Percentiles rank a stretch among this genome's conserved stretches.
phyloP scores from a whole-genome alignment of 169 alveolate genomes.

The Eimeria praecox region DNA sequence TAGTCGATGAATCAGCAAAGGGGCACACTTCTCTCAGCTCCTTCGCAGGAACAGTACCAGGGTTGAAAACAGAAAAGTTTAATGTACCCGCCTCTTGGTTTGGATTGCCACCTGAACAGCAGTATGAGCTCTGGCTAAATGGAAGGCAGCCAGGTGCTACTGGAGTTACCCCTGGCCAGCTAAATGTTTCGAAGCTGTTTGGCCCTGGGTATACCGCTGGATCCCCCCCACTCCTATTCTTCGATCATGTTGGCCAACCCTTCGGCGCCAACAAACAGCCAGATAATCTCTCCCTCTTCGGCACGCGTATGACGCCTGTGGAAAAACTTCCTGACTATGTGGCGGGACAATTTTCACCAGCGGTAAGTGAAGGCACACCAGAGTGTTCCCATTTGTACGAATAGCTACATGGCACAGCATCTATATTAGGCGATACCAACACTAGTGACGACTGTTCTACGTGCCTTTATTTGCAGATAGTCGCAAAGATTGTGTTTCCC shows the following conservation, averaged over 20 bases:
- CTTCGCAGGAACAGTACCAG: conserved; percentile 26
- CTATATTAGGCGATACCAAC: neutral
- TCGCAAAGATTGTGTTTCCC: conserved; percentile 50
- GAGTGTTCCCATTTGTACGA: too few species aligned
- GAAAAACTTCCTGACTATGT: conserved; percentile 46
- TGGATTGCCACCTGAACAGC: conserved; percentile 55
- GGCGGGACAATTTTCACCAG: conserved; percentile 68
- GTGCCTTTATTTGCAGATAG: neutral
- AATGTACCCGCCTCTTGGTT: conserved; percentile 61
- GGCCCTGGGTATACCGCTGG: conserved; percentile 63
- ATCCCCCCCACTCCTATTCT: conserved; percentile 15
- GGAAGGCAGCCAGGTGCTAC: conserved; percentile 56
- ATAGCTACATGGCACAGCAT: neutral
- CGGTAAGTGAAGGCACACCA: neutral
- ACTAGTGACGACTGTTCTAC: neutral
- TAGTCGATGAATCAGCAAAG: conserved; percentile 50
- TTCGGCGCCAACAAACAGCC: conserved; percentile 54
- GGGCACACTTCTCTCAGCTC: conserved; percentile 46
- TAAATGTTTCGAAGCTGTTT: conserved; percentile 29
- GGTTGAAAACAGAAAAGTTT: conserved; percentile 46
- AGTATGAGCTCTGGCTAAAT: conserved; percentile 25
- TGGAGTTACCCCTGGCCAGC: conserved; percentile 53
- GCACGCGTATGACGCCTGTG: conserved; percentile 55
- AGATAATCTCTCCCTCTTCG: conserved; percentile 31
- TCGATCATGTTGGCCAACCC: conserved; percentile 50